Base-by-base conservation (phyloP, 75 land plant species). In the Pinus albicaulis region DNA sequence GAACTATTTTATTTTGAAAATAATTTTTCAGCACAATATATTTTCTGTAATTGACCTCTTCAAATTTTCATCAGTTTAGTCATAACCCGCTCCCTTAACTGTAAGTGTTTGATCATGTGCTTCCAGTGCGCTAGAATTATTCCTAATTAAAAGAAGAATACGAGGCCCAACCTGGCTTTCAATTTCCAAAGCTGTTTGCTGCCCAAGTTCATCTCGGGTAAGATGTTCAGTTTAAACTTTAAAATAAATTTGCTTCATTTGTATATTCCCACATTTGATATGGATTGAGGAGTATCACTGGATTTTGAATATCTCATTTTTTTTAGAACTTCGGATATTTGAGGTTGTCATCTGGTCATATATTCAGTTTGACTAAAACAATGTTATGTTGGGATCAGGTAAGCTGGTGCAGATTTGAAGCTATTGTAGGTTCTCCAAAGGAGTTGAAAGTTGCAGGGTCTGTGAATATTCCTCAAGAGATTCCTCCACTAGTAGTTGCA, bases 371-470 rank as follows among this genome's bases (percentile, higher is more conserved):
- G 24, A 61, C 71, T 22, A 17, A 38, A 38, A 55, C 75, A n/a
- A 19, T n/a, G 16, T 5, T 36, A 19, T 71, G 26, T 24, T 82
- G 73, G 55, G 25, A 56, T 16, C 84, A 98, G 99, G 90, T 92
- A 57, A 98, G 99, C 88, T 98, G 99, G 99, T 98, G 99, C 82
- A 98, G 91, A 76, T 86, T 89, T 89, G 99, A 98, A 83, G 87
- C 94, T 59, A 77, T 59, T 70, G 89, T 98, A 77, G 92, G 90
- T 17, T 84, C 76, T 68, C 87, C 94, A 3, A 98, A 95, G 80
- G 88, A 95, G 26, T 76, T 98, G 11, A 48, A 48, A 26, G 79
- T 84, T 55, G 74, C 88, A 65, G 53, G 84, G 44, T 77, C 91
- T 31, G 83, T 82, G 69, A 88, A 85, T 76, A 69, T 75, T 22